Conservation (phyloP, 1,139 yeast species). For the Debaryomycetaceae sp. region DNA sequence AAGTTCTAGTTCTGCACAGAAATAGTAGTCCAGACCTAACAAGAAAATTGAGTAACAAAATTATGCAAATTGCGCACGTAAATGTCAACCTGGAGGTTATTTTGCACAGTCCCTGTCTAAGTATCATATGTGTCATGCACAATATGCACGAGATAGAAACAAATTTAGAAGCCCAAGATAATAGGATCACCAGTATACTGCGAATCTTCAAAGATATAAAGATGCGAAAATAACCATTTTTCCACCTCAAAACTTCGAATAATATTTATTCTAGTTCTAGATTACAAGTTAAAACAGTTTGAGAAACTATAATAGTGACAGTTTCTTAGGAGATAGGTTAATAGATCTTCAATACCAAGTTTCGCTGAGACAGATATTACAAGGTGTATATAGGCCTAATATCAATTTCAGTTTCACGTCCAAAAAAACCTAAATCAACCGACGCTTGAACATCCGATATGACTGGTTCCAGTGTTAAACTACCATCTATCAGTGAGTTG, state of each 20-base stretch:
- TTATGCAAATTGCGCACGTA: not conserved
- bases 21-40: not conserved
- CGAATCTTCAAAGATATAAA: not conserved
- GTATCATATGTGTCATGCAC: not conserved
- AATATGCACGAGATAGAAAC: not conserved
- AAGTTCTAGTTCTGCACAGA: not conserved
- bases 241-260: not conserved
- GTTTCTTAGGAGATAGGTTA: too few relatives aligned
- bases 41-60: not conserved
- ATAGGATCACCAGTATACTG: not conserved
- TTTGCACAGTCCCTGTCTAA: not conserved
- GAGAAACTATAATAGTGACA: too few relatives aligned
- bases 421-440: not conserved
- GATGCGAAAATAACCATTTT: not conserved
- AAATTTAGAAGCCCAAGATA: not conserved
- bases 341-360: too few relatives aligned
- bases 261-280: too few relatives aligned
- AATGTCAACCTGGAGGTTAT: not conserved
- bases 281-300: too few relatives aligned
- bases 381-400: too few relatives aligned
- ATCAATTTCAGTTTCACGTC: not conserved
- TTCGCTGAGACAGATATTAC: too few relatives aligned
- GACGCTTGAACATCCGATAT: not conserved
- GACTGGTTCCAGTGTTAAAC: constrained; percentile 14
- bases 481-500: constrained; percentile 37